Conservation (phyloP, 768 basidiomycete species). For the Peribolospora baueri region DNA sequence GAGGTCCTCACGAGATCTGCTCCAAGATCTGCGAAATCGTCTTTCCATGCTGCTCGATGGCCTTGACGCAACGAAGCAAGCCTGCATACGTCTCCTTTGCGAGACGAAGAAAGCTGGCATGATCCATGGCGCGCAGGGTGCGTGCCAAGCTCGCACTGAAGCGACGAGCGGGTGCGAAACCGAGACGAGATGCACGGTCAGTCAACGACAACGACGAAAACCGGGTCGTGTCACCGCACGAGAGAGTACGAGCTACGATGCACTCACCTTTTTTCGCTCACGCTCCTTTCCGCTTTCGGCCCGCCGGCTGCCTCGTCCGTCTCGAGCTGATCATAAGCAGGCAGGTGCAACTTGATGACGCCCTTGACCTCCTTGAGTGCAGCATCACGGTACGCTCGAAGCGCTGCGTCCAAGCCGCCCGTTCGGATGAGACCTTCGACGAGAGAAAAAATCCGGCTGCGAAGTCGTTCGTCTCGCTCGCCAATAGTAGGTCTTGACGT, state of each 20-base stretch:
- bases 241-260: too few species aligned
- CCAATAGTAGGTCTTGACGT: too few species aligned
- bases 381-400: slow-evolving; percentile 16
- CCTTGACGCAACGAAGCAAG: slow-evolving; percentile 41
- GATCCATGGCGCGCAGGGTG: slow-evolving; percentile 42
- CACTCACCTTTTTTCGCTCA: slow-evolving; percentile 11
- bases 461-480: too few species aligned
- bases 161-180: not conserved
- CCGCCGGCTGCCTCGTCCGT: slow-evolving; percentile 25
- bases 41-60: slow-evolving; percentile 12
- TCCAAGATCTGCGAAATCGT: too few species aligned
- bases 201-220: too few species aligned
- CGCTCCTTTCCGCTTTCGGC: slow-evolving; percentile 16
- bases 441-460: too few species aligned
- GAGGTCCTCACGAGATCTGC: too few species aligned
- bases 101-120: slow-evolving; percentile 40
- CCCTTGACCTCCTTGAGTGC: slow-evolving; percentile 29
- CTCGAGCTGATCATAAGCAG: slow-evolving; percentile 30
- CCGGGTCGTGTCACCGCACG: too few species aligned
- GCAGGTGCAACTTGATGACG: slow-evolving; percentile 37
- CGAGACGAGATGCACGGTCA: not conserved
- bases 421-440: too few species aligned
- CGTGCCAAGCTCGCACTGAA: slow-evolving; percentile 24
- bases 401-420: too few species aligned
- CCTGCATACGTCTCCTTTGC: slow-evolving; percentile 36